These are phyloP conservation scores for Plasmodium gallinaceum DNA, from an alignment of 169 alveolate genomes.

Conservation along the genomic window DNA sequence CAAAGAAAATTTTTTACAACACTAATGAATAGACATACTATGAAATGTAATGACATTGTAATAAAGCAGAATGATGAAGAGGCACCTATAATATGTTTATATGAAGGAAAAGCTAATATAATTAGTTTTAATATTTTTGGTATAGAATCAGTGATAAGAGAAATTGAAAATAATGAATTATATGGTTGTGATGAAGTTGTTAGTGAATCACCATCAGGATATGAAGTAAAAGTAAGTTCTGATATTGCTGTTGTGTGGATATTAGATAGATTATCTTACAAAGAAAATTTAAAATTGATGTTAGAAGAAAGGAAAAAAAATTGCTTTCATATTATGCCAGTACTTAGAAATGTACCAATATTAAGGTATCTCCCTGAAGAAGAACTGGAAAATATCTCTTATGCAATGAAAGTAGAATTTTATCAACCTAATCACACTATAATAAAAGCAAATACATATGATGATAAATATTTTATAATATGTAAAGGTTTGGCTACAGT, in stretches of 20 bases:
- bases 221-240: slow-evolving; percentile 67
- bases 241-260: slow-evolving; percentile 59
- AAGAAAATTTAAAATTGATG: slow-evolving; percentile 50
- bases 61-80: slow-evolving; percentile 36
- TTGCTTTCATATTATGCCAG: slow-evolving; percentile 45
- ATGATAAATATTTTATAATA: slow-evolving; percentile 71
- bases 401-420: slow-evolving; percentile 69
- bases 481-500: slow-evolving; percentile 77
- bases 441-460: slow-evolving; percentile 52
- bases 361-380: slow-evolving; percentile 65
- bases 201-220: slow-evolving; percentile 31
- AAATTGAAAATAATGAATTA: slow-evolving; percentile 43
- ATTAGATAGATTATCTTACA: slow-evolving; percentile 34
- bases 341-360: slow-evolving; percentile 69
- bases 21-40: slow-evolving; percentile 49
- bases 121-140: slow-evolving; percentile 60
- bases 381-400: slow-evolving; percentile 44
- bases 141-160: slow-evolving; percentile 45
- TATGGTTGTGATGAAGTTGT: slow-evolving; percentile 63
- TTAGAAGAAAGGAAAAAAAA: slow-evolving; percentile 71
- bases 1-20: slow-evolving; percentile 76
- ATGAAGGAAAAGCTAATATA: slow-evolving; percentile 70
- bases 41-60: slow-evolving; percentile 20
- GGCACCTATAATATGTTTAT: slow-evolving; percentile 45
- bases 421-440: slow-evolving; percentile 74